Conservation (phyloP, 208 protist species). For the Wallacemonas rigidus region DNA sequence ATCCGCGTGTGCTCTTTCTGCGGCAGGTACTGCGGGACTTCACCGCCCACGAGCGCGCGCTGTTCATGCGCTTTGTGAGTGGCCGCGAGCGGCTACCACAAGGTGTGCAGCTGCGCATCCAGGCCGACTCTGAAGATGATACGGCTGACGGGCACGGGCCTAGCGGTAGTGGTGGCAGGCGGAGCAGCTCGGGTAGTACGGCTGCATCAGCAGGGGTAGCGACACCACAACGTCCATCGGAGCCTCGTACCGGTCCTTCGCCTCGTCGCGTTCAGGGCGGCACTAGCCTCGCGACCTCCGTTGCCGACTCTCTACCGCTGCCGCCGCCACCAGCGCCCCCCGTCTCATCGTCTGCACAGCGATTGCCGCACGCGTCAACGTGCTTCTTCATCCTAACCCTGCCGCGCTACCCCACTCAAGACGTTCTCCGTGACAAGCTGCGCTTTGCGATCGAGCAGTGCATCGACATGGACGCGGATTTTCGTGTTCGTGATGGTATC, state of each 20-base stretch:
- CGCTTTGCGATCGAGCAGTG: constrained; percentile 96
- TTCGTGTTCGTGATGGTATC: constrained; percentile 71
- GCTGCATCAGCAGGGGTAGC: neutral
- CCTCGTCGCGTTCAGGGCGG: constrained; percentile 1
- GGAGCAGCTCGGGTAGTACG: neutral
- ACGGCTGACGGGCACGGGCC: constrained; percentile 14
- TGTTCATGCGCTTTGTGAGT: constrained; percentile 93
- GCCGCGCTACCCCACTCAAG: constrained; percentile 87
- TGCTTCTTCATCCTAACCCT: constrained; percentile 96
- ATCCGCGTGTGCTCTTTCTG: constrained; percentile 74
- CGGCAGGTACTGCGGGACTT: constrained; percentile 81
- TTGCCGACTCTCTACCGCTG: constrained; percentile 28
- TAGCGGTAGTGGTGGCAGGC: neutral
- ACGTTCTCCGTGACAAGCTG: constrained; percentile 92
- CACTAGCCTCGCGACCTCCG: neutral
- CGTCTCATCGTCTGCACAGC: constrained; percentile 29
- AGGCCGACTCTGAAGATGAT: constrained; percentile 54
- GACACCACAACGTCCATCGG: neutral
- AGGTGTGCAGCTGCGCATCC: constrained; percentile 77
- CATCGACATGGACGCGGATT: constrained; percentile 95
- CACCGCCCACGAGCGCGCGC: constrained; percentile 69
- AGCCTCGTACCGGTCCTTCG: neutral
- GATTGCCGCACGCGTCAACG: constrained; percentile 94
- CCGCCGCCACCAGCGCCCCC: no score
- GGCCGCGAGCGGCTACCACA: constrained; percentile 85